Evolutionary conservation across 129 eudicot genomes (phyloP).

Genomic region (Erigeron canadensis): DNA sequence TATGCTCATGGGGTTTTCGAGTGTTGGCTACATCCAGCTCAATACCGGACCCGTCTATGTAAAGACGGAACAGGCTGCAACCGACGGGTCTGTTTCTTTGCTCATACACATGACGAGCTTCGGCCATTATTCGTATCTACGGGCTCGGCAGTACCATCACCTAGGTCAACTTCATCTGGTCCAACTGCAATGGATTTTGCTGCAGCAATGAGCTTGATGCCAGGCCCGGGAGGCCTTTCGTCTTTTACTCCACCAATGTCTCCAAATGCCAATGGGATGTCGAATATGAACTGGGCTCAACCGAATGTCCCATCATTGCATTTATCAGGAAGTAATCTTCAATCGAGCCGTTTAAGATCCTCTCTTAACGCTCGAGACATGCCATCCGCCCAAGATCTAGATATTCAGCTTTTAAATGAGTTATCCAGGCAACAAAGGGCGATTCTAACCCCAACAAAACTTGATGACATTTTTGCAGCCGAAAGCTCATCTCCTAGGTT

Average conservation of each 20-base stretch:
- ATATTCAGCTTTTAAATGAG: slow-evolving; percentile 53
- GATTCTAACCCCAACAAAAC: slow-evolving; percentile 59
- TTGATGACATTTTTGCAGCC: slow-evolving; percentile 63
- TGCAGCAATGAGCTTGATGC: slow-evolving; percentile 66
- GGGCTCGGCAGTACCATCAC: slow-evolving; percentile 81
- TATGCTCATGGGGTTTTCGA: slow-evolving; percentile 91
- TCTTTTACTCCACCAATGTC: slow-evolving; percentile 81
- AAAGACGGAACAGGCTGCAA: slow-evolving; percentile 68
- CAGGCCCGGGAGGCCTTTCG: slow-evolving; percentile 64
- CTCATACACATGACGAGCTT: slow-evolving; percentile 74
- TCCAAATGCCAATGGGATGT: slow-evolving; percentile 52
- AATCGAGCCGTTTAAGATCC: slow-evolving; percentile 75
- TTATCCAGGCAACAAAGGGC: slow-evolving; percentile 48
- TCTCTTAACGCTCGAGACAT: slow-evolving; percentile 76
- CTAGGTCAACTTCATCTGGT: slow-evolving; percentile 49
- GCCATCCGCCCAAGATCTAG: slow-evolving; percentile 44
- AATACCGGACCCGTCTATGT: slow-evolving; percentile 72
- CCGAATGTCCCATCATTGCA: slow-evolving; percentile 68
- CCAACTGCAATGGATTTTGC: slow-evolving; percentile 65
- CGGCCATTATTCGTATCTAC: slow-evolving; percentile 73
- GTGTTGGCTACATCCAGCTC: slow-evolving; percentile 90
- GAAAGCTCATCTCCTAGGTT: slow-evolving; percentile 65
- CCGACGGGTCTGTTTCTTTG: slow-evolving; percentile 81
- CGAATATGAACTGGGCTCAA: slow-evolving; percentile 55
- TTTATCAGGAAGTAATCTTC: slow-evolving; percentile 69